Base-by-base conservation (phyloP, 805 yeast species). In the Phaffomyces thermotolerans region DNA sequence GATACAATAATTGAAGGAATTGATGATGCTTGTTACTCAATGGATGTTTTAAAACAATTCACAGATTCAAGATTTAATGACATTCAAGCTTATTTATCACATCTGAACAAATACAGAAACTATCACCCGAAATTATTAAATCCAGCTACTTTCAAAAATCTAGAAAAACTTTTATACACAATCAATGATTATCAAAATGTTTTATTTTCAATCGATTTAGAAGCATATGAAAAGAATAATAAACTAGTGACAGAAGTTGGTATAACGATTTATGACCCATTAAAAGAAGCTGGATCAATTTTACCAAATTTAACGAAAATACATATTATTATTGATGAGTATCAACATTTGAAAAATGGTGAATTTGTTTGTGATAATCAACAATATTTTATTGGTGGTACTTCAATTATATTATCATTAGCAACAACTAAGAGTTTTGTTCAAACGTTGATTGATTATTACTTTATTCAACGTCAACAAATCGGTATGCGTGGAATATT, bases 191-290 rank as follows among this genome's bases (percentile, higher is more conserved):
- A 38, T 13, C 27, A 39, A 6, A 51, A 47, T 29, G 35, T 46
- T 3, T 35, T 56, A 10, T 63, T 78, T 40, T 64, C 73, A 13
- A 58, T 79, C 37, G 84, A 79, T 56, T 63, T 76, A 2, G 85
- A 79, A 54, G 82, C 82, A 1, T 76, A 59, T 62, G 84, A 79
- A 52, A 47, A 52, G 22, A 59, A 72, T 48, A 62, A 60, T 13
- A 53, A 62, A 18, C 45, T 59, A 8, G 63, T 79, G 8, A 78
- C 82, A 0, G 84, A 79, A 52, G 68, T 79, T 37, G 84, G 84
- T 1, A 64, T 79, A 2, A 62, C 79, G 6, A 70, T 79, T 2
- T 76, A 68, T 53, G 81, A 78, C 50, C 83, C 84, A 6, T 54
- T 72, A 22, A 65, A 60, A 35, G 78, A 76, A 46, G 51, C 50